phyloP scores from a whole-genome alignment of 768 basidiomycete genomes.

The Trametes punicea region DNA sequence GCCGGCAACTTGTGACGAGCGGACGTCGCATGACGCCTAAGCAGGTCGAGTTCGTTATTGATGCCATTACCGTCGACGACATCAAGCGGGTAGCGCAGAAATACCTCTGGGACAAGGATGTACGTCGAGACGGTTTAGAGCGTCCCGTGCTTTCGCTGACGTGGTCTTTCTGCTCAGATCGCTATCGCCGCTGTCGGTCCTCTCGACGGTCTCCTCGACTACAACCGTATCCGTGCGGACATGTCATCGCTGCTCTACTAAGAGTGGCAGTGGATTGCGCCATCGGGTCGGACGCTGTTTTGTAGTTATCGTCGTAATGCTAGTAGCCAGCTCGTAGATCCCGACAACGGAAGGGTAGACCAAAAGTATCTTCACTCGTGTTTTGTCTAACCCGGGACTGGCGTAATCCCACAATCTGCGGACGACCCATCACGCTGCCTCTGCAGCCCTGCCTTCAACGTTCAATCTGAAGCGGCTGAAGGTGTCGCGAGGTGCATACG shows the following conservation, averaged over 20 bases:
- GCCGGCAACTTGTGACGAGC: slow-evolving; percentile 93
- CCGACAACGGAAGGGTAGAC: slow-evolving; percentile 15
- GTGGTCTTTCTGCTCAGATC: slow-evolving; percentile 42
- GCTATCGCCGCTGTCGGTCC: slow-evolving; percentile 87
- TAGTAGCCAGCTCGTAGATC: slow-evolving; percentile 16
- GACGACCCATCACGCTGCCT: not conserved
- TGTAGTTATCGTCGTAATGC: slow-evolving; percentile 21
- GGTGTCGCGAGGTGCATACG: slow-evolving; percentile 11
- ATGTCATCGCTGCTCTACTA: slow-evolving; percentile 80
- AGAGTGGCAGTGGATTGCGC: slow-evolving; percentile 9
- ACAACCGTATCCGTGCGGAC: slow-evolving; percentile 83
- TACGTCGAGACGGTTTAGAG: slow-evolving; percentile 36
- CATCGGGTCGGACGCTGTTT: slow-evolving; percentile 13
- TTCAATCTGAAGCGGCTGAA: no score
- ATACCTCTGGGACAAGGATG: slow-evolving; percentile 97
- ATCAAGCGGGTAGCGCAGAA: slow-evolving; percentile 94
- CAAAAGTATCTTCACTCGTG: slow-evolving; percentile 20
- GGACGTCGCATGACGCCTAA: slow-evolving; percentile 87
- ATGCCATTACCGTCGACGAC: slow-evolving; percentile 83
- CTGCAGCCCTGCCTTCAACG: no score
- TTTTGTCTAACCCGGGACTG: slow-evolving; percentile 9
- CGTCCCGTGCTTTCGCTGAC: not conserved
- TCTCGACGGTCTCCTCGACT: slow-evolving; percentile 90
- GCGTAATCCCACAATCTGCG: not conserved
- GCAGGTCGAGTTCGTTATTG: slow-evolving; percentile 91